Base-by-base conservation (phyloP, 23 red algal genomes). In the Gracilaria gracilis region DNA sequence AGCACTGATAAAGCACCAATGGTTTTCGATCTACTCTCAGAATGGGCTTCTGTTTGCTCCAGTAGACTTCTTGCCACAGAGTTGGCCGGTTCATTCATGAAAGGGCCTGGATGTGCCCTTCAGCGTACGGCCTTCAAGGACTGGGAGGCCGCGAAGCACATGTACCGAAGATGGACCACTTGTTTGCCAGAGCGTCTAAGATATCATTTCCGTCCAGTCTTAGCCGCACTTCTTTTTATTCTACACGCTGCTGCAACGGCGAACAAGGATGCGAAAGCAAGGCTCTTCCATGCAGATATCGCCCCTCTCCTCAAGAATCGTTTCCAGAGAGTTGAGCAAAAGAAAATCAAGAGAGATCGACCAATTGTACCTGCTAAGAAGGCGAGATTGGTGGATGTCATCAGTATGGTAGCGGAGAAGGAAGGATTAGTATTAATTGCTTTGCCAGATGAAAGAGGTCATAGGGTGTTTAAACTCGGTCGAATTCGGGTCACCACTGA, bases 141-240 rank as follows among this genome's bases (percentile, higher is more conserved):
- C 16, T 90, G 87, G 87, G 49, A 75, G 15, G 74, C 27, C 23
- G 80, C 47, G 29, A 53, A 37, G 31, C 37, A 44, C 12, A 34
- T 76, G 47, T 84, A 84, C 53, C 34, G 21, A 57, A 83, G 46
- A 53, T 84, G 78, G 71, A 84, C 57, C 23, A 37, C 58, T 32
- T 77, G 80, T 40, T 46, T 92, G 20, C 61, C 89, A 57, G 13
- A 29, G 23, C 49, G 61, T 17, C 39, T 84, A 35, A 84, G 25
- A 75, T 42, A 47, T 34, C 62, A 61, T 82, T 61, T 92, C 32
- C 76, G 77, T 16, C 51, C 51, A 35, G 69, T 29, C 16, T 49
- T 92, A 42, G 89, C 78, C 19, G 89, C 64, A 9, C 67, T 92
- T 47, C 47, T 92, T 15, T 92, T 92, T 61, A 39, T 92, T 51